Evolutionary conservation across 352 stramenopile species (phyloP), one percentile per base, ranked within the genome.

Genomic region (Phytopythium cucurbitacearum): DNA sequence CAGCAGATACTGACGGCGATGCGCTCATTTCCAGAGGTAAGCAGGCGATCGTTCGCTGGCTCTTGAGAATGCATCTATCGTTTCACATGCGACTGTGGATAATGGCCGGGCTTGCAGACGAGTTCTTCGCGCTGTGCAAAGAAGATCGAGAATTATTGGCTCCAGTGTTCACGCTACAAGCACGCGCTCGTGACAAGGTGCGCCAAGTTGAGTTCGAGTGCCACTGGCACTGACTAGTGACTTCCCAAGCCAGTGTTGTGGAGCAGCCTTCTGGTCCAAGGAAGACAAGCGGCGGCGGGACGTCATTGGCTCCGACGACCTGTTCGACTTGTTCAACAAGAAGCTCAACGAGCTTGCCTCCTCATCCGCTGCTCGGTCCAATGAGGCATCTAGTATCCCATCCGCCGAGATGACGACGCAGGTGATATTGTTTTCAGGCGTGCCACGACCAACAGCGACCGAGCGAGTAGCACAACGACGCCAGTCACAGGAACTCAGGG

Each of bases 121-220:
- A 73, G 11, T 82, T 85, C 47, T 53, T 67, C 3, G 21, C 39
- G 7, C 54, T 82, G 34, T 82, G 74, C 43, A 64, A 44, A 1
- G 59, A 53, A n/a, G 67, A 85, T 15, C 67, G 59, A 37, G 55
- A 51, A 6, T 48, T 85, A 11, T 62, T 82, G 42, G 67, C 65
- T 32, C 74, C 71, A 0, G 70, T 85, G 12, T 65, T 82, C 13
- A 34, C 56, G 8, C 48, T 85, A 3, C 74, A 85, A 60, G 16
- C 45, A 1, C 55, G 34, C 37, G 45, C 62, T 4, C 57, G 56
- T 45, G 48, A 68, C 37, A 73, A 71, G 54, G 58, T 73, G 41
- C 5, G 40, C 47, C 8, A 60, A 56, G 46, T 56, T 43, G 48
- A 44, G 42, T 38, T 34, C 4, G 5, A 43, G 13, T 48, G 38